Conservation (phyloP, 2,329 filamentous ascomycete species). For the Trichophyton rubrum region DNA sequence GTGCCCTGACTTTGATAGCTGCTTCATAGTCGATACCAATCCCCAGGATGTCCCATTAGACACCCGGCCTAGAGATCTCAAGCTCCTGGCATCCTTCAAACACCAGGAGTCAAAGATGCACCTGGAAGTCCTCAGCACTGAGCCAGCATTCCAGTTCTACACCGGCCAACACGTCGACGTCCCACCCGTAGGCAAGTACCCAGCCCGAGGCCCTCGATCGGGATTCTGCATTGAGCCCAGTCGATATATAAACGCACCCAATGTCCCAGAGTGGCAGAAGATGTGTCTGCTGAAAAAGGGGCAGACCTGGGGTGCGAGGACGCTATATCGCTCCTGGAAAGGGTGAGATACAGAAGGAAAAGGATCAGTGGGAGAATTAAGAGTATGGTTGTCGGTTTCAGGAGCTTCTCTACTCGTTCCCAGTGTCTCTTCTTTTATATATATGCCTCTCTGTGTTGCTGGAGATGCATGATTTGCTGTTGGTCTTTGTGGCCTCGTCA, state of each 20-base stretch:
- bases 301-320: conserved; percentile 65
- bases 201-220: conserved; percentile 53
- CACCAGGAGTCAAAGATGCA: conserved; percentile 65
- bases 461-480: neutral
- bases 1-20: conserved; percentile 74
- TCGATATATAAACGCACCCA: conserved; percentile 78
- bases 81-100: conserved; percentile 55
- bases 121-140: conserved; percentile 78
- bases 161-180: conserved; percentile 77
- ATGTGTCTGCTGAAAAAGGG: conserved; percentile 77
- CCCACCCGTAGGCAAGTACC: conserved; percentile 46
- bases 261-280: conserved; percentile 64
- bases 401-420: neutral
- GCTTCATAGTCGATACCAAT: conserved; percentile 64
- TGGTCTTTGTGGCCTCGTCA: neutral
- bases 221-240: conserved; percentile 90
- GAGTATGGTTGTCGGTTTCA: too few relatives aligned
- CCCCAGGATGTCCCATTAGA: conserved; percentile 50
- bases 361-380: neutral
- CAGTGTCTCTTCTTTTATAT: neutral
- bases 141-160: conserved; percentile 96
- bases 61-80: conserved; percentile 51
- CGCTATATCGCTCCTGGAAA: conserved; percentile 77
- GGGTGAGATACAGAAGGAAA: conserved; percentile 33
- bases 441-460: neutral